phyloP scores from a whole-genome alignment of 805 yeast genomes.

The Metschnikowia aberdeeniae region DNA sequence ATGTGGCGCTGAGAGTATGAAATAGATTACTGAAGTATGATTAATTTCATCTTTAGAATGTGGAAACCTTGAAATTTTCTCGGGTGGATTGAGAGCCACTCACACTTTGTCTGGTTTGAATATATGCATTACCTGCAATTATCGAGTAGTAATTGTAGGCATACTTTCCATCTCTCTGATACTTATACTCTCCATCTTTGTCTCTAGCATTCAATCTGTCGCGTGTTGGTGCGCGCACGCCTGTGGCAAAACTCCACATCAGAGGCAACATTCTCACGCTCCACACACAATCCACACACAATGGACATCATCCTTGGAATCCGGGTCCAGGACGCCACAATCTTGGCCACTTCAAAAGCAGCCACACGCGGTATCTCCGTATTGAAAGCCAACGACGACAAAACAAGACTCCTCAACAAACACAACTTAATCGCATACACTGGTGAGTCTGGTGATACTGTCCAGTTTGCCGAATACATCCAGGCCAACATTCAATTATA shows the following conservation, averaged over 20 bases:
- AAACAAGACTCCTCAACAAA: constrained; percentile 68
- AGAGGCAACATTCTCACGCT: neutral
- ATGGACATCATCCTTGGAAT: constrained; percentile 95
- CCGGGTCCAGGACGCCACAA: constrained; percentile 72
- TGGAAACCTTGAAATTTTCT: too few relatives aligned
- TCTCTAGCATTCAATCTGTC: too few relatives aligned
- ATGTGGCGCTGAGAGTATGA: too few relatives aligned
- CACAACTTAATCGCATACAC: constrained; percentile 83
- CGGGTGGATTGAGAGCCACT: too few relatives aligned
- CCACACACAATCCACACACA: constrained; percentile 4
- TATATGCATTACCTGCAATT: too few relatives aligned
- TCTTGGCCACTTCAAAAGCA: constrained; percentile 93
- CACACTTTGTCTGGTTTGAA: too few relatives aligned
- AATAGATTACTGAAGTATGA: too few relatives aligned
- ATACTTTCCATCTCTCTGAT: too few relatives aligned
- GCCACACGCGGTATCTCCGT: constrained; percentile 87
- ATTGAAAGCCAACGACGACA: constrained; percentile 73
- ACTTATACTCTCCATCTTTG: too few relatives aligned
- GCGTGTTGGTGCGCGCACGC: constrained; percentile 11
- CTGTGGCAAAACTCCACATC: constrained; percentile 12
- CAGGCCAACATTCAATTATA: constrained; percentile 89
- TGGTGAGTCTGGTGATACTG: constrained; percentile 96
- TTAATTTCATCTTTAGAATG: too few relatives aligned
- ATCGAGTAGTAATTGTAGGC: too few relatives aligned
- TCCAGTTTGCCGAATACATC: constrained; percentile 89